phyloP scores from a whole-genome alignment of 2,329 filamentous ascomycete genomes.

The Fusarium torreyae region DNA sequence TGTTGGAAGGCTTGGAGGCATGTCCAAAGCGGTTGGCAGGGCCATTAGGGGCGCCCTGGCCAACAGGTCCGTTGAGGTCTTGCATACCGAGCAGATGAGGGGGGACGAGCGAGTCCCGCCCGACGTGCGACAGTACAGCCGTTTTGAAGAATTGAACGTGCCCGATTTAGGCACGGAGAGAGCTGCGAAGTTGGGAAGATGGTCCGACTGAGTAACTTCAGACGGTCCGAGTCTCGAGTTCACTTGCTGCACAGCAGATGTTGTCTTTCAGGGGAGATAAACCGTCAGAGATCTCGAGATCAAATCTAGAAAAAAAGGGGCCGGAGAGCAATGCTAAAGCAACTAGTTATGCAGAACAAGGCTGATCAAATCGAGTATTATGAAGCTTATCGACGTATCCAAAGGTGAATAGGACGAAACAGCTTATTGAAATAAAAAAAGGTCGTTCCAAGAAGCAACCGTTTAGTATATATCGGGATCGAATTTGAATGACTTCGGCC shows the following conservation, averaged over 20 bases:
- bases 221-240: slow-evolving; percentile 26
- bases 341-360: slow-evolving; percentile 45
- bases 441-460: slow-evolving; percentile 48
- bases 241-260: slow-evolving; percentile 34
- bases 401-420: slow-evolving; percentile 32
- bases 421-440: slow-evolving; percentile 35
- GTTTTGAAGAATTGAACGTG: slow-evolving; percentile 79
- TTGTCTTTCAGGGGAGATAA: slow-evolving; percentile 18
- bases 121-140: slow-evolving; percentile 83
- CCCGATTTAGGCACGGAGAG: slow-evolving; percentile 52
- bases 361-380: slow-evolving; percentile 45
- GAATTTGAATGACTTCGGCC: slow-evolving; percentile 47
- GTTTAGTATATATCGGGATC: slow-evolving; percentile 48
- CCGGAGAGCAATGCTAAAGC: slow-evolving; percentile 39
- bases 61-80: slow-evolving; percentile 79
- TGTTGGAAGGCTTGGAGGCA: slow-evolving; percentile 84
- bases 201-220: slow-evolving; percentile 28
- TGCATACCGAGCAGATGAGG: slow-evolving; percentile 94
- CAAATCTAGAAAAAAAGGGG: slow-evolving; percentile 26
- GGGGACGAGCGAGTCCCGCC: slow-evolving; percentile 89
- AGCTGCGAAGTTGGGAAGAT: slow-evolving; percentile 28
- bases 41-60: slow-evolving; percentile 58
- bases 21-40: slow-evolving; percentile 77
- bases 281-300: slow-evolving; percentile 18
- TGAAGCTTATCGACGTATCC: slow-evolving; percentile 43